Evolutionary conservation across 805 yeast genomes (phyloP), one percentile per base, ranked within the genome.

Genomic region (Teunomyces kruisii): DNA sequence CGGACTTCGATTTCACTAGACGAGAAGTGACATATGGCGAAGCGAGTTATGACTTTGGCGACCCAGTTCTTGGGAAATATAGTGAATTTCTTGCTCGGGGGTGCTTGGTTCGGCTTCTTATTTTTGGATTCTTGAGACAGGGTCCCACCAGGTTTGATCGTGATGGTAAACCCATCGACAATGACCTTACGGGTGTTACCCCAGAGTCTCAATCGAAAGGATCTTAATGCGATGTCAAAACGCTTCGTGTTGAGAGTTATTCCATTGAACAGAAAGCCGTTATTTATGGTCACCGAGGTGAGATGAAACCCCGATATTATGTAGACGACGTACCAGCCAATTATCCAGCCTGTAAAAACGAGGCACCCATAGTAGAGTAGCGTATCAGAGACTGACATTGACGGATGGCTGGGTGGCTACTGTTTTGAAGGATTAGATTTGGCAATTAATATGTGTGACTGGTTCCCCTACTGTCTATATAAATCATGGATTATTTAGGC

Each of bases 181-280:
- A 71, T 65, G 7, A 69, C 31, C 54, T 51, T 59, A 33, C 64
- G 49, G 14, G 66, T 48, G 40, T 64, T 68, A 5, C 75, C 74
- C 76, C 76, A 72, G 14, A 70, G 55, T 31, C 69, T 51, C 27
- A 70, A 50, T 16, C 72, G 48, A 2, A 68, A 36, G 10, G 67
- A 57, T 9, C 53, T 48, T 5, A 65, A 38, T 3, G 43, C 19
- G 1, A 70, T 12, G 13, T 39, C 17, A n/a, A 44, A n/a, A 22
- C 38, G 41, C 22, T 44, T 46, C 16, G 52, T 45, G 9, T 42
- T 42, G 43, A 64, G 42, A 4, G 56, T 40, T 17, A 72, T 51
- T 3, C 62, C 54, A 48, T 69, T 67, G 50, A 70, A 53, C 65
- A 57, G 65, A 2, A 72, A 43, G 9, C 76, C 76, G 49, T 70